These are phyloP conservation scores for Alternaria consortialis DNA, from an alignment of 2,329 filamentous ascomycete species.

Conservation along the genomic window DNA sequence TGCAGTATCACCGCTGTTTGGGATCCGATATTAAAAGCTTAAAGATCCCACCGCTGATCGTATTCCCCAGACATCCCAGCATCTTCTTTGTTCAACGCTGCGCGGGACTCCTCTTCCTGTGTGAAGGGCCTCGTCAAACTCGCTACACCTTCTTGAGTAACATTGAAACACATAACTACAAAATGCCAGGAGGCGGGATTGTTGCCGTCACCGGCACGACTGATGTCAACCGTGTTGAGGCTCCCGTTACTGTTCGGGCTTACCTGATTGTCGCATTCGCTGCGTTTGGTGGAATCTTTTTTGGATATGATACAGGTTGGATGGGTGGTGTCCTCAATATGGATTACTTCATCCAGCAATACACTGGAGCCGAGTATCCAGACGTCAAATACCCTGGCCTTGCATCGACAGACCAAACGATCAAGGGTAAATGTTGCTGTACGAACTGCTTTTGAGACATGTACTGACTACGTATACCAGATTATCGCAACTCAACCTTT, in stretches of 20 bases:
- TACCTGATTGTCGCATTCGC: conserved; percentile 60
- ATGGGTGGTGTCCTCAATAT: conserved; percentile 71
- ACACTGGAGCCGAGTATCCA: conserved; percentile 45
- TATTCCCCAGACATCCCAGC: conserved; percentile 36
- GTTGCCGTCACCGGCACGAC: conserved; percentile 48
- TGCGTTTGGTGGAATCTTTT: conserved; percentile 66
- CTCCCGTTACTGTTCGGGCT: conserved; percentile 59
- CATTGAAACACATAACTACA: conserved; percentile 27
- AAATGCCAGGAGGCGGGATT: conserved; percentile 50
- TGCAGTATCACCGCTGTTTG: conserved; percentile 43
- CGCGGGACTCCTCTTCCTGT: conserved; percentile 33
- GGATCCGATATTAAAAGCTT: conserved; percentile 44
- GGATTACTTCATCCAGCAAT: conserved; percentile 51
- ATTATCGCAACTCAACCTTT: conserved; percentile 64
- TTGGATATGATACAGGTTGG: conserved; percentile 82
- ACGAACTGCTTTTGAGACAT: too few relatives aligned
- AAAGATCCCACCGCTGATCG: conserved; percentile 25
- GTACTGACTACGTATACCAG: conserved; percentile 38
- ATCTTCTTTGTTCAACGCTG: conserved; percentile 29
- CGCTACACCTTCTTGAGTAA: conserved; percentile 12
- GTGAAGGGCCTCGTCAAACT: conserved; percentile 25
- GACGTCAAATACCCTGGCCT: conserved; percentile 51
- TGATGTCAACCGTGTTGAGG: conserved; percentile 66
- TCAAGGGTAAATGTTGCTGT: conserved; percentile 11
- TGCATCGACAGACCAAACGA: conserved; percentile 66